Evolutionary conservation across 306 rosid genomes (phyloP).

Genomic region (Adenanthera pavonina): DNA sequence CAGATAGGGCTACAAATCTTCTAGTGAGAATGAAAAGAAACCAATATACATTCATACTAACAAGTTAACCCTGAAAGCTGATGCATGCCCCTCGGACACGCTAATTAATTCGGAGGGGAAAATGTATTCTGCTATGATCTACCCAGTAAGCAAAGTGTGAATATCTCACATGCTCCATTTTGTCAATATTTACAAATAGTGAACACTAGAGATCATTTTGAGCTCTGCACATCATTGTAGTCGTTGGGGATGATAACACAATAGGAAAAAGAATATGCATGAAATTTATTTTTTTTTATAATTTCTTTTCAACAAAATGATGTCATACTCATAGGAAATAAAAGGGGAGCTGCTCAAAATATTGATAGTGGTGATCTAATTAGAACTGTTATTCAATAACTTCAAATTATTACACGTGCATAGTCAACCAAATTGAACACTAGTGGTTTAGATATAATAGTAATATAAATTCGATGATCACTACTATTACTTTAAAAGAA

Average conservation of each 20-base stretch:
- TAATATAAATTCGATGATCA: background rate
- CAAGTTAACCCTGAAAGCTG: constrained; percentile 15
- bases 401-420: background rate
- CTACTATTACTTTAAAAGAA: background rate
- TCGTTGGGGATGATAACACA: background rate
- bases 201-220: too few species aligned
- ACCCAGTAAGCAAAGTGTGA: background rate
- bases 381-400: background rate
- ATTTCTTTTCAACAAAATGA: background rate
- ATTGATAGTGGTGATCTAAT: background rate
- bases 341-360: background rate
- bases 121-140: background rate
- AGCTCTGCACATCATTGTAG: background rate
- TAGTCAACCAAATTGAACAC: background rate
- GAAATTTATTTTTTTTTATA: background rate
- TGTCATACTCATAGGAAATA: background rate
- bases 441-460: background rate
- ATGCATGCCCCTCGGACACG: constrained; percentile 5
- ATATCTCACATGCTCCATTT: background rate
- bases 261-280: background rate
- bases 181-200: too few species aligned
- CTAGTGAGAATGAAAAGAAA: background rate
- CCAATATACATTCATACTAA: constrained; percentile 14
- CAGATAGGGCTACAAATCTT: constrained; percentile 14
- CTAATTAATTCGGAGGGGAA: background rate